Percentiles rank a stretch among this genome's conserved stretches.
Evolutionary conservation across 768 basidiomycete genomes (phyloP).

Genomic region (Leccinum rimulosum): DNA sequence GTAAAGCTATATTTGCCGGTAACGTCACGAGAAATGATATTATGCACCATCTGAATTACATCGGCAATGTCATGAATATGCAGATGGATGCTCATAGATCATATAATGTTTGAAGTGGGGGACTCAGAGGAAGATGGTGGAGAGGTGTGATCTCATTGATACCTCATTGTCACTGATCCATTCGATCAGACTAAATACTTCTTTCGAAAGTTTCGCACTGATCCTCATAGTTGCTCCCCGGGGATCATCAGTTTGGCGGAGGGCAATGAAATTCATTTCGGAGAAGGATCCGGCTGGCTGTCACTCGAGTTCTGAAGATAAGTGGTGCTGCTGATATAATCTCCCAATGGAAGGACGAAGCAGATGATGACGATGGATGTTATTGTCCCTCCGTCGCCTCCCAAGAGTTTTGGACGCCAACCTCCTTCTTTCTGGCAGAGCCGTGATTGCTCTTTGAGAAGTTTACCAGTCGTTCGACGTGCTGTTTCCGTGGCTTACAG

Average conservation of each 20-base stretch:
- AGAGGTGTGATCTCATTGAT: neutral
- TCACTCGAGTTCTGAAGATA: slow-evolving; percentile 3
- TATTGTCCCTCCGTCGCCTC: too few species aligned
- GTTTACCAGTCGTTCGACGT: too few species aligned
- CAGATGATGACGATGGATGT: neutral
- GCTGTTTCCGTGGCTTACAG: too few species aligned
- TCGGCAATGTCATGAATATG: neutral
- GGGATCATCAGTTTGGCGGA: neutral
- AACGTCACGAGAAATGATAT: too few species aligned
- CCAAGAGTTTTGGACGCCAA: too few species aligned
- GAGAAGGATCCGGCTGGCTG: slow-evolving; percentile 1
- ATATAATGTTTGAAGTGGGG: neutral
- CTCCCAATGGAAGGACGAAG: neutral
- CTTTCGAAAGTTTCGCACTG: too few species aligned
- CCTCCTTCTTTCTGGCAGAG: too few species aligned
- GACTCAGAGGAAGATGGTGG: neutral
- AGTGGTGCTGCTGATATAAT: slow-evolving; percentile 3
- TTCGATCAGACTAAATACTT: too few species aligned
- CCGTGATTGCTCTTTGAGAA: too few species aligned
- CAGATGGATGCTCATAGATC: neutral
- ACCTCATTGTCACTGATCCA: neutral
- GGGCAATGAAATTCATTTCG: neutral
- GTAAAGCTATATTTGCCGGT: too few species aligned
- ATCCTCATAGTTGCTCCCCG: accelerated
- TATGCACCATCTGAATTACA: too few species aligned